Evolutionary conservation across 768 basidiomycete genomes (phyloP).

Genomic region (Boletus insuetus): DNA sequence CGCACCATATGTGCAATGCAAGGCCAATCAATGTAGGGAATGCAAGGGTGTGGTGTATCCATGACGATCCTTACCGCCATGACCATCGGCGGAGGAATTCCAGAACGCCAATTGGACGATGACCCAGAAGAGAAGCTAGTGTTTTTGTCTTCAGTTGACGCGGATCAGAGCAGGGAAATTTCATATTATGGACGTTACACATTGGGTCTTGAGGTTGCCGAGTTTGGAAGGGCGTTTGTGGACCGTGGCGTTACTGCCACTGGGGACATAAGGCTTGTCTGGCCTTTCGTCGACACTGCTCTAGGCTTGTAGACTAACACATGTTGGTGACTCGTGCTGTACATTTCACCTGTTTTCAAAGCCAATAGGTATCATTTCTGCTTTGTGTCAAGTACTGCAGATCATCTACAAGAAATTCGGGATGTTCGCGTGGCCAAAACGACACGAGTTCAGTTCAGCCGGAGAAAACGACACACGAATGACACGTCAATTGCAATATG

Average conservation of each 20-base stretch:
- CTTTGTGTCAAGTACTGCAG: neutral
- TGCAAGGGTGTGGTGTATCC: neutral
- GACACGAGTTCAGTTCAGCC: neutral
- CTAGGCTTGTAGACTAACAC: neutral
- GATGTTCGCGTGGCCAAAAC: neutral
- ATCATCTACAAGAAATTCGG: neutral
- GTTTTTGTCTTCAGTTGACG: neutral
- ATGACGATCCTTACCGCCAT: neutral
- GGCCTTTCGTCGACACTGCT: too few relatives aligned
- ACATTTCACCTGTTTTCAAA: neutral
- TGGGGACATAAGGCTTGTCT: neutral
- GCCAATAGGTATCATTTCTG: neutral
- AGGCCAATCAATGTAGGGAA: too few relatives aligned
- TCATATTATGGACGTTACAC: too few relatives aligned
- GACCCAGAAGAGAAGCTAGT: neutral
- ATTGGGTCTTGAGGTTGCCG: neutral
- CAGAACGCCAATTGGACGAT: neutral
- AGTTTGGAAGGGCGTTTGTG: neutral
- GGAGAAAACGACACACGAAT: neutral
- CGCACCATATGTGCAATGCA: too few relatives aligned
- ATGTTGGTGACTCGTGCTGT: neutral
- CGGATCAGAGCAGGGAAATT: too few relatives aligned
- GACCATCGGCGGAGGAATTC: neutral
- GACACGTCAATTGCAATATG: neutral
- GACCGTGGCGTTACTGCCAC: neutral